Percentiles rank a stretch among this genome's conserved stretches.
These are phyloP conservation scores for Calonectria leucothoes DNA, from an alignment of 2,329 filamentous ascomycete genomes.

Conservation along the genomic window DNA sequence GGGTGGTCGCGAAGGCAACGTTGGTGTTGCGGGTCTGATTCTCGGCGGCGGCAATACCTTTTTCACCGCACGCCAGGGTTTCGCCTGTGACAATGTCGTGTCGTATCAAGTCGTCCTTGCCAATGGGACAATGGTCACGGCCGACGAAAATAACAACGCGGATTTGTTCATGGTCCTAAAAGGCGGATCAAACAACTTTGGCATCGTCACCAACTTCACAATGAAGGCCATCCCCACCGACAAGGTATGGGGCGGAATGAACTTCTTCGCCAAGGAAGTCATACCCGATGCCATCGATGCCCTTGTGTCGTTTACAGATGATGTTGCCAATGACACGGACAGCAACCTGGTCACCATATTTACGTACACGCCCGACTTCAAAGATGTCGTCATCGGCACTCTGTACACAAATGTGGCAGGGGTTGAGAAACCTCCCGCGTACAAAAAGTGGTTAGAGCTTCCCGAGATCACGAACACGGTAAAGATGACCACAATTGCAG, in stretches of 20 bases:
- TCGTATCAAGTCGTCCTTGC: slow-evolving; percentile 1
- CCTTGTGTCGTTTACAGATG: slow-evolving; percentile 18
- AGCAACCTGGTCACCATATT: slow-evolving; percentile 29
- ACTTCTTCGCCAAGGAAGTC: slow-evolving; percentile 25
- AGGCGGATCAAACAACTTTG: slow-evolving; percentile 63
- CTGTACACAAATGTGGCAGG: slow-evolving; percentile 31
- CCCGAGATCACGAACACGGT: slow-evolving; percentile 30
- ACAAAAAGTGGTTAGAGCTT: slow-evolving; percentile 31
- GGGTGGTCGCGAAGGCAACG: background rate
- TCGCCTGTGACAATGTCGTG: background rate
- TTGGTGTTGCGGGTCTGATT: background rate
- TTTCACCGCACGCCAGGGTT: background rate
- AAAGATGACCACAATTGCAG: slow-evolving; percentile 28
- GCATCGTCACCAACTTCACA: slow-evolving; percentile 55
- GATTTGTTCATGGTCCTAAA: slow-evolving; percentile 62
- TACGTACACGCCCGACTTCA: slow-evolving; percentile 25
- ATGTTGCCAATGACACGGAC: slow-evolving; percentile 23
- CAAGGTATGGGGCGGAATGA: slow-evolving; percentile 35
- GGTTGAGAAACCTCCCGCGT: slow-evolving; percentile 27
- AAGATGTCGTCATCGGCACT: slow-evolving; percentile 24
- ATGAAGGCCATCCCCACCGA: background rate
- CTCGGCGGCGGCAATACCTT: background rate
- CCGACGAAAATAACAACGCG: slow-evolving; percentile 39
- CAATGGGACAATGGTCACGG: background rate
- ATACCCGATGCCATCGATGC: slow-evolving; percentile 31